Percentiles rank a stretch among this genome's conserved stretches.
phyloP scores from a whole-genome alignment of 345 rosid genomes.

The Aurinia saxatilis region DNA sequence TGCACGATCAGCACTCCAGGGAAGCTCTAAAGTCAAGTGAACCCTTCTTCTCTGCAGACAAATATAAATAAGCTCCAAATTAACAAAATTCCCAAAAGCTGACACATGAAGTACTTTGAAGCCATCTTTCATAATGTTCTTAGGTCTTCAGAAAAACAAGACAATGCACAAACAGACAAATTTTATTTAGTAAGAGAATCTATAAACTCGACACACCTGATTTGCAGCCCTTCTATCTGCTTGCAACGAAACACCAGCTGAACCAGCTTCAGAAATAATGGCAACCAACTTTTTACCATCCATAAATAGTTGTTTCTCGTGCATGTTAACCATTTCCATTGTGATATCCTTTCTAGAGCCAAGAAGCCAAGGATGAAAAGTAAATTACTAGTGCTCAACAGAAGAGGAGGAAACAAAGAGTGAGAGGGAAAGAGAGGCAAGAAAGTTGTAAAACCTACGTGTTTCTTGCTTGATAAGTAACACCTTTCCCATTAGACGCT shows the following conservation, averaged over 20 bases:
- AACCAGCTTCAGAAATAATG: conserved; percentile 97
- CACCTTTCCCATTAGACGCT: conserved; percentile 91
- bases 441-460: conserved; percentile 48
- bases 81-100: background rate
- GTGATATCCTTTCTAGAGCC: conserved; percentile 77
- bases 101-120: background rate
- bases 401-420: background rate
- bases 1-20: conserved; percentile 99
- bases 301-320: conserved; percentile 96
- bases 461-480: conserved; percentile 93
- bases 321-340: conserved; percentile 99
- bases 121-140: conserved; percentile 1
- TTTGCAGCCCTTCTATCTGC: conserved; percentile 92
- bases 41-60: conserved; percentile 79
- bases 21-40: conserved; percentile 95
- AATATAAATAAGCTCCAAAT: conserved; percentile 5
- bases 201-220: conserved; percentile 47
- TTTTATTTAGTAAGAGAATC: background rate
- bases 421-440: background rate
- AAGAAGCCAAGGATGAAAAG: conserved; percentile 10
- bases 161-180: background rate
- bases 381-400: conserved; percentile 15
- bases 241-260: conserved; percentile 98
- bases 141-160: background rate
- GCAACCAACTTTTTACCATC: conserved; percentile 93